Evolutionary conservation across 2,329 filamentous ascomycete genomes (phyloP), one percentile per base, ranked within the genome.

Genomic region (Cercospora sesami): DNA sequence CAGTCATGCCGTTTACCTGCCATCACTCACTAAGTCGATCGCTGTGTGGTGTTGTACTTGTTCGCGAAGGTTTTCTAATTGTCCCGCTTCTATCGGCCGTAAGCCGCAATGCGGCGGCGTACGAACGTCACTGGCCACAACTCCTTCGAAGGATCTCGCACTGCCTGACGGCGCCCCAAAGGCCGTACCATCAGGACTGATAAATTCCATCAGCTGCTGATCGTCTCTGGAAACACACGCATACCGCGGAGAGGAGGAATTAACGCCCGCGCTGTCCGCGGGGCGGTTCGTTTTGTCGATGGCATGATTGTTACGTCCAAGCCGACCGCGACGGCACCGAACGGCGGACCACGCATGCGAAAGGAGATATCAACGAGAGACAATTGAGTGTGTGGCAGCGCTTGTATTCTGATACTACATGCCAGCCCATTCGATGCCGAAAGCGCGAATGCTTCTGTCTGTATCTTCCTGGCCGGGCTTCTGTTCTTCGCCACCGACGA

Each of bases 341-440:
- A 26, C 26, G 26, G 26, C 26, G 26, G 26, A 26, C 26, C 26
- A 26, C 26, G 26, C 26, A 26, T 26, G 26, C 26, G 26, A 26
- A 26, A 26, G 26, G 26, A 26, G 26, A 26, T 26, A 26, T 26
- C 26, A 26, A 26, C 26, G 26, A 26, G 26, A 26, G 26, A 26
- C 26, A 26, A 26, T 26, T 26, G 39, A 45, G 42, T 7, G 9
- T n/a, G 42, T 10, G n/a, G 42, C 8, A 1, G 42, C n/a, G 33
- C 0, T 7, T 61, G 55, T 53, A 60, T 53, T 28, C 16, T 31
- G n/a, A n/a, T 31, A 23, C 64, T 86, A 97, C 90, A 97, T 95
- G 31, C 91, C 93, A 63, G 92, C 94, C 94, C 94, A 97, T 81
- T 97, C 94, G 63, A 97, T 86, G 73, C 91, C 94, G 76, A 96